These are phyloP conservation scores for Anthostomella pinea DNA, from an alignment of 2,329 filamentous ascomycete species.

Conservation along the genomic window DNA sequence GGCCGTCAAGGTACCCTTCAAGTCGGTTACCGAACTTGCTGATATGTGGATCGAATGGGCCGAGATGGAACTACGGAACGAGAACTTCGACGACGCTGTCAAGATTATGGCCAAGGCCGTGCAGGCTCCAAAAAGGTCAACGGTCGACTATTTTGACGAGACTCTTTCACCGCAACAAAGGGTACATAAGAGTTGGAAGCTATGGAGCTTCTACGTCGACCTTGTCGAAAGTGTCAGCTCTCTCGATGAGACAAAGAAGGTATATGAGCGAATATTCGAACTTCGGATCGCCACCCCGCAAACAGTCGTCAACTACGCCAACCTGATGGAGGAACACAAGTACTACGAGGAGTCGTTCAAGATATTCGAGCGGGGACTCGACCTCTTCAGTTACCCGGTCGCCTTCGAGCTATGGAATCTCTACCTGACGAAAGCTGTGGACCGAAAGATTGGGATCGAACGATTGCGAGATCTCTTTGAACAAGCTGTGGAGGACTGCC, in stretches of 20 bases:
- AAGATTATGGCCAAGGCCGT: slow-evolving; percentile 97
- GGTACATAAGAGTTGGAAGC: slow-evolving; percentile 98
- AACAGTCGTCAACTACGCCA: slow-evolving; percentile 97
- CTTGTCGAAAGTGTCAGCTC: slow-evolving; percentile 92
- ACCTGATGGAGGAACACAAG: slow-evolving; percentile 86
- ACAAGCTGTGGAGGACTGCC: slow-evolving; percentile 91
- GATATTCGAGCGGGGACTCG: slow-evolving; percentile 89
- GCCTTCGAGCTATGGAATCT: slow-evolving; percentile 99
- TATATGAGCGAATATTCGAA: slow-evolving; percentile 98
- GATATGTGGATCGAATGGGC: slow-evolving; percentile 99
- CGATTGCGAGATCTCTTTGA: slow-evolving; percentile 92
- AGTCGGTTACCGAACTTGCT: slow-evolving; percentile 92
- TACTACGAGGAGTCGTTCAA: slow-evolving; percentile 99
- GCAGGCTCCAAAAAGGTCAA: slow-evolving; percentile 95
- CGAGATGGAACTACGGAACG: slow-evolving; percentile 92
- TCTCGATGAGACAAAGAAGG: slow-evolving; percentile 85
- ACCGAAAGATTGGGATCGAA: slow-evolving; percentile 94
- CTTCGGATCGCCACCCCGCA: slow-evolving; percentile 96
- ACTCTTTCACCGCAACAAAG: slow-evolving; percentile 89
- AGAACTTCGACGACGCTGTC: slow-evolving; percentile 93
- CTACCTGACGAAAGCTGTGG: slow-evolving; percentile 94
- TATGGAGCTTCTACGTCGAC: slow-evolving; percentile 99
- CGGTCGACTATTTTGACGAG: slow-evolving; percentile 98
- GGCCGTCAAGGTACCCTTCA: slow-evolving; percentile 95
- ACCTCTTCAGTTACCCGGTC: slow-evolving; percentile 97